Conservation (phyloP, 306 rosid species). For the Vicia villosa region DNA sequence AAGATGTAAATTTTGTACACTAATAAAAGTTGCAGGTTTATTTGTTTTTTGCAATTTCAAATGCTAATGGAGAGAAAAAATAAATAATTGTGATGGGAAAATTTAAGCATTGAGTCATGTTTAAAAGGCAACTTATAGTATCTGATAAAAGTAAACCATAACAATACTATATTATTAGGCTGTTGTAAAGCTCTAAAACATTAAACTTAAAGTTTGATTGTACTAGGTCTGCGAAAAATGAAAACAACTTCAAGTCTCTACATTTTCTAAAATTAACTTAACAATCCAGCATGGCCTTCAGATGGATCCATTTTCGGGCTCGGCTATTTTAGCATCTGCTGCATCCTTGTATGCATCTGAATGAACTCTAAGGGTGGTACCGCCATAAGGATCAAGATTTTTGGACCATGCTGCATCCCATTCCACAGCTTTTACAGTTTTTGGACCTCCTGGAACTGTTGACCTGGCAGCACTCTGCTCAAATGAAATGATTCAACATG, state of each 20-base stretch:
- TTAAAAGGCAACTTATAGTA: neutral
- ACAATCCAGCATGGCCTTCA: conserved; percentile 28
- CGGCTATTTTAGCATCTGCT: conserved; percentile 34
- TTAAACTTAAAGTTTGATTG: neutral
- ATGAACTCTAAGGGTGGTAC: conserved; percentile 93
- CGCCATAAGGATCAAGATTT: conserved; percentile 89
- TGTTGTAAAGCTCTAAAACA: neutral
- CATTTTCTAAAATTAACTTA: conserved; percentile 30
- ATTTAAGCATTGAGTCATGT: neutral
- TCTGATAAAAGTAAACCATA: neutral
- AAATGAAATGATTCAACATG: conserved; percentile 46
- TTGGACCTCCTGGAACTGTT: conserved; percentile 97
- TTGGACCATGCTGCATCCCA: conserved; percentile 93
- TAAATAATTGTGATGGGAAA: neutral
- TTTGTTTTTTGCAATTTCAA: neutral
- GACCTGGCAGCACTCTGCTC: conserved; percentile 85
- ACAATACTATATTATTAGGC: neutral
- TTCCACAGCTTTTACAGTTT: conserved; percentile 94
- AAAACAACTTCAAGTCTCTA: neutral
- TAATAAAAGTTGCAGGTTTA: neutral
- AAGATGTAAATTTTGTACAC: conserved; percentile 6
- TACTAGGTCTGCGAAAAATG: neutral
- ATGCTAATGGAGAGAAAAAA: neutral
- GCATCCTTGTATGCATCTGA: conserved; percentile 66
- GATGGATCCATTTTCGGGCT: conserved; percentile 39